Percentiles rank a stretch among this genome's conserved stretches.
Evolutionary conservation across 495 filamentous ascomycete species (phyloP).

Genomic region (Neurospora tetraspora): DNA sequence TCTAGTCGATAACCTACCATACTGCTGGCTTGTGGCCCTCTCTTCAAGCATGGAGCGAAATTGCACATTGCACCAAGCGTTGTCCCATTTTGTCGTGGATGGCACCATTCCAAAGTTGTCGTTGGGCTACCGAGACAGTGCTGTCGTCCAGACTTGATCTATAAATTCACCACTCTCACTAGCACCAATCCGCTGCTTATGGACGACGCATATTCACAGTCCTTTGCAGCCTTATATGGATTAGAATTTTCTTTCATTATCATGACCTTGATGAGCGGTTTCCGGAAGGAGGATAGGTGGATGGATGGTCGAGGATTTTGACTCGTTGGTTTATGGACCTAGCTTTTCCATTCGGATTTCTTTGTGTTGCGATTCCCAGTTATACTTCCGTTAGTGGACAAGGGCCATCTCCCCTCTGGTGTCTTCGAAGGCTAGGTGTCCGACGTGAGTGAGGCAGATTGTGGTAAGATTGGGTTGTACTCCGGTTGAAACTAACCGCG

Average conservation of each 20-base stretch:
- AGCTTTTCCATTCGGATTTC: not conserved
- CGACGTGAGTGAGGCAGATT: not conserved
- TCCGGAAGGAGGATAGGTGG: not conserved
- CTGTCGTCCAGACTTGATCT: not conserved
- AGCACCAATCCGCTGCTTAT: not conserved
- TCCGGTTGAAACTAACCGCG: not conserved
- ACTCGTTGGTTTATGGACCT: not conserved
- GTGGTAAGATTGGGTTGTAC: not conserved
- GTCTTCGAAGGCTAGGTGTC: not conserved
- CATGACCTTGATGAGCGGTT: not conserved
- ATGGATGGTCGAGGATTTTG: not conserved
- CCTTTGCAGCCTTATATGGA: not conserved
- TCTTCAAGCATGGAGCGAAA: not conserved
- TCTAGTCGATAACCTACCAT: not conserved
- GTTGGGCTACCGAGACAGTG: not conserved
- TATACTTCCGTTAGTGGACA: not conserved
- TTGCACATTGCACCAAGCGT: not conserved
- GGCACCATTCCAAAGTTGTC: not conserved
- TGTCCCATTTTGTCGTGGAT: not conserved
- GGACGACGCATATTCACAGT: not conserved
- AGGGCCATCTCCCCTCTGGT: not conserved
- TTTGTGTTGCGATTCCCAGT: not conserved
- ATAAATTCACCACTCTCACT: not conserved
- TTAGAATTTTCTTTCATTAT: not conserved
- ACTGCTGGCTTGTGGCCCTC: not conserved